These are phyloP conservation scores for Xylaria sp. DNA, from an alignment of 2,329 filamentous ascomycete genomes.

Conservation along the genomic window DNA sequence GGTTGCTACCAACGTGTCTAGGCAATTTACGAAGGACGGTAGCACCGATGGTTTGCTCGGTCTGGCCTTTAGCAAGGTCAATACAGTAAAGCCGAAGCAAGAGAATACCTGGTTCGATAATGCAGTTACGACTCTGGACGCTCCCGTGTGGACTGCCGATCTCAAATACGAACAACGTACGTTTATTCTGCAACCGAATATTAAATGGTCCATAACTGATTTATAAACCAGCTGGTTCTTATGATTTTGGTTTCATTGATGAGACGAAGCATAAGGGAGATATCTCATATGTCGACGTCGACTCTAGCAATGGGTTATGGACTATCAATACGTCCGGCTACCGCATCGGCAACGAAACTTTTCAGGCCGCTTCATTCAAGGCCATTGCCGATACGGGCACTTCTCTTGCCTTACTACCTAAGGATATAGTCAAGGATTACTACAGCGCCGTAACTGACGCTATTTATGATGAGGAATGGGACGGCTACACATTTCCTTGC, in stretches of 20 bases:
- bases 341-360: slow-evolving; percentile 38
- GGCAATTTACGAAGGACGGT: slow-evolving; percentile 46
- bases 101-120: slow-evolving; percentile 51
- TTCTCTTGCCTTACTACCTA: slow-evolving; percentile 59
- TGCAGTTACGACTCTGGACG: slow-evolving; percentile 41
- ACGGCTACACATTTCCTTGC: slow-evolving; percentile 65
- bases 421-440: slow-evolving; percentile 58
- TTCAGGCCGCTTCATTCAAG: neutral
- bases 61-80: slow-evolving; percentile 48
- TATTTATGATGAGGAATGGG: slow-evolving; percentile 49
- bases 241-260: slow-evolving; percentile 51
- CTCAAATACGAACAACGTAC: slow-evolving; percentile 43
- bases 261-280: slow-evolving; percentile 45
- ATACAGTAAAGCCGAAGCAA: slow-evolving; percentile 44
- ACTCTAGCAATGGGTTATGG: slow-evolving; percentile 49
- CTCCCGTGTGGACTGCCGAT: slow-evolving; percentile 49
- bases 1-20: slow-evolving; percentile 42
- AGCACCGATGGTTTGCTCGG: slow-evolving; percentile 49
- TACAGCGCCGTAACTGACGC: slow-evolving; percentile 60
- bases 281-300: slow-evolving; percentile 48
- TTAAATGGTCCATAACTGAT: slow-evolving; percentile 2
- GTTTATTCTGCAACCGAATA: neutral
- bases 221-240: slow-evolving; percentile 45
- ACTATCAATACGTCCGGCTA: slow-evolving; percentile 44
- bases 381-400: slow-evolving; percentile 70